phyloP scores from a whole-genome alignment of 352 stramenopile species.

The Phytophthora hibernalis region DNA sequence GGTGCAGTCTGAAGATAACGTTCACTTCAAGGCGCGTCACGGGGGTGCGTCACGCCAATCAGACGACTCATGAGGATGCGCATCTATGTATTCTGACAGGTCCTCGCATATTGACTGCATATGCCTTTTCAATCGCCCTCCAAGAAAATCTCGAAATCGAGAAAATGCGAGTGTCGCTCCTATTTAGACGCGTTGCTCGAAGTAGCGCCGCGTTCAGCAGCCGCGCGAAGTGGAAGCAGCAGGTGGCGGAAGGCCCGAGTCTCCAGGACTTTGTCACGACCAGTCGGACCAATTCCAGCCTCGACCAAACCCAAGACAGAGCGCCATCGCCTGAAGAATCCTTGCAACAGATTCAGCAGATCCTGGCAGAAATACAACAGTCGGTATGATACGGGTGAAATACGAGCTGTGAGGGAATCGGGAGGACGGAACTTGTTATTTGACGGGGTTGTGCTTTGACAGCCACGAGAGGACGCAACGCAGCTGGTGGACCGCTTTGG shows the following conservation, averaged over 20 bases:
- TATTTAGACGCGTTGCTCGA: conserved; percentile 1
- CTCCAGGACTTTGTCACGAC: conserved; percentile 46
- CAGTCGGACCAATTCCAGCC: conserved; percentile 5
- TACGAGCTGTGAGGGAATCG: background rate
- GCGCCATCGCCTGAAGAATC: conserved; percentile 27
- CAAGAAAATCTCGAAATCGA: too few species aligned
- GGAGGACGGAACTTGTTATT: background rate
- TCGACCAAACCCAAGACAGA: conserved; percentile 2
- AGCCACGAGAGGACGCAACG: conserved; percentile 21
- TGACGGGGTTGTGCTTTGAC: background rate
- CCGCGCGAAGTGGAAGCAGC: conserved; percentile 41
- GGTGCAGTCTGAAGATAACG: conserved; percentile 45
- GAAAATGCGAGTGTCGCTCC: conserved; percentile 22
- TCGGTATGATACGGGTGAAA: conserved; percentile 28
- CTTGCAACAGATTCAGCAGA: conserved; percentile 48
- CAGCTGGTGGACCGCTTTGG: conserved; percentile 89
- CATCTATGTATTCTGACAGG: background rate
- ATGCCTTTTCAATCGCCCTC: background rate
- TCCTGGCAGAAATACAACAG: conserved; percentile 47
- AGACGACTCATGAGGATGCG: background rate
- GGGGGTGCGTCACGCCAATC: background rate
- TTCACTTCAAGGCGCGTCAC: conserved; percentile 8
- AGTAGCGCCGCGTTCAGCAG: conserved; percentile 25
- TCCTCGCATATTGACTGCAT: background rate
- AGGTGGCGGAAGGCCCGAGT: conserved; percentile 37